Conservation (phyloP, 202 grass and related monocot species). For the Digitaria exilis region DNA sequence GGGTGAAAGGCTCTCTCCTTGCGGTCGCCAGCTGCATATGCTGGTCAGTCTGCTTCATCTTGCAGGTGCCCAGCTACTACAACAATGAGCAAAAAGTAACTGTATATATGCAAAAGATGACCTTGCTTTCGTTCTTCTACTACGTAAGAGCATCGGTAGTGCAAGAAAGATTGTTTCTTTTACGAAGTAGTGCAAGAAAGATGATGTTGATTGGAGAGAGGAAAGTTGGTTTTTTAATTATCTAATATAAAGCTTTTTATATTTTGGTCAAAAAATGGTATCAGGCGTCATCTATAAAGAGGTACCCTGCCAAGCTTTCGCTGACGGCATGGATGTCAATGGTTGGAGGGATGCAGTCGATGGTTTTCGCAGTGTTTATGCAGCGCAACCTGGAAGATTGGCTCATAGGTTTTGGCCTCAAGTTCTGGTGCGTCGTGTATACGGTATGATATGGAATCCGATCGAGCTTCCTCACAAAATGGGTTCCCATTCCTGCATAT, state of each 20-base stretch:
- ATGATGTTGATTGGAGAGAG: background rate
- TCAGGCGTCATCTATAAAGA: slow-evolving; percentile 68
- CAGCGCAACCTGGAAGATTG: slow-evolving; percentile 51
- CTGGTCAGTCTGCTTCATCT: slow-evolving; percentile 73
- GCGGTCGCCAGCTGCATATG: slow-evolving; percentile 74
- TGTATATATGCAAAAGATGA: background rate
- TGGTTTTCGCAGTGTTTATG: slow-evolving; percentile 54
- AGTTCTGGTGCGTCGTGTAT: slow-evolving; percentile 84
- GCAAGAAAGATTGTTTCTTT: too few relatives aligned
- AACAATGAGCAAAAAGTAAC: background rate
- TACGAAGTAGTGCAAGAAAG: background rate
- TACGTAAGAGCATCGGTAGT: background rate
- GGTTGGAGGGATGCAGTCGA: slow-evolving; percentile 71
- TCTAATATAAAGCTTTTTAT: background rate
- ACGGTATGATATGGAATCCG: slow-evolving; percentile 25
- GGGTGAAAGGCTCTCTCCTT: slow-evolving; percentile 74
- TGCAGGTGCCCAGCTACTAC: slow-evolving; percentile 57
- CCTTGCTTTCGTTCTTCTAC: background rate
- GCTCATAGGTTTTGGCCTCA: slow-evolving; percentile 72
- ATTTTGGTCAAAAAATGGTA: background rate
- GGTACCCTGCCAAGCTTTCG: slow-evolving; percentile 86
- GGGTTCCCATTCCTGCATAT: background rate
- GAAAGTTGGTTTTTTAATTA: background rate
- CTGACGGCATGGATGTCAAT: slow-evolving; percentile 79
- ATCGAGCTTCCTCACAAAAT: background rate